Evolutionary conservation across 2,329 filamentous ascomycete genomes (phyloP).

Genomic region (Colletotrichum brevisporum): DNA sequence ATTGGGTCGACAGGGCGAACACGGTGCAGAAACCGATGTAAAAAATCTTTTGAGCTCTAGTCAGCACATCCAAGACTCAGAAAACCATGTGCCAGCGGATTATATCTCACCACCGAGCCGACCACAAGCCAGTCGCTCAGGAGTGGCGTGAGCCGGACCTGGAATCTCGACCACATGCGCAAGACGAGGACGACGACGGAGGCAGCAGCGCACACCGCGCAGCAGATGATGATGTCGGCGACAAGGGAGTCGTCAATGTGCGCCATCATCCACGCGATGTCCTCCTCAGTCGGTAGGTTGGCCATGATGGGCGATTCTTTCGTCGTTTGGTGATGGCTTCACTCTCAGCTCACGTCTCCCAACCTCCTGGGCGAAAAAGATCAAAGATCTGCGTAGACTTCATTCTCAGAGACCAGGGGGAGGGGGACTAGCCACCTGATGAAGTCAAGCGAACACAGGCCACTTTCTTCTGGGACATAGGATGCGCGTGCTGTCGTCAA

Average conservation of each 20-base stretch:
- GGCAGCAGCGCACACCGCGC: constrained; percentile 15
- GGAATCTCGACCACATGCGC: constrained; percentile 24
- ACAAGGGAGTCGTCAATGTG: constrained; percentile 32
- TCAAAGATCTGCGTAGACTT: no score
- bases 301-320: constrained; percentile 8
- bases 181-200: constrained; percentile 17
- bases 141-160: constrained; percentile 11
- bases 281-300: constrained; percentile 15
- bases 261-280: constrained; percentile 33
- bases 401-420: no score
- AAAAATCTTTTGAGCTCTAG: constrained; percentile 11
- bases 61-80: not conserved
- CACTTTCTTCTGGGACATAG: no score
- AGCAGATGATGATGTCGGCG: constrained; percentile 31
- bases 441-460: no score
- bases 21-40: constrained; percentile 27
- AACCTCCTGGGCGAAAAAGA: not conserved
- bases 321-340: not conserved
- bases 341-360: not conserved
- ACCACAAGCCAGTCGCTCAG: constrained; percentile 33
- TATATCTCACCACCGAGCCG: constrained; percentile 19
- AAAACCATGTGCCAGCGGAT: no score
- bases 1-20: constrained; percentile 30
- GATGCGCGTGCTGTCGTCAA: no score
- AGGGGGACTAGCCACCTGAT: no score